Evolutionary conservation across 2,329 filamentous ascomycete genomes (phyloP).

Genomic region (Thelonectria olida): DNA sequence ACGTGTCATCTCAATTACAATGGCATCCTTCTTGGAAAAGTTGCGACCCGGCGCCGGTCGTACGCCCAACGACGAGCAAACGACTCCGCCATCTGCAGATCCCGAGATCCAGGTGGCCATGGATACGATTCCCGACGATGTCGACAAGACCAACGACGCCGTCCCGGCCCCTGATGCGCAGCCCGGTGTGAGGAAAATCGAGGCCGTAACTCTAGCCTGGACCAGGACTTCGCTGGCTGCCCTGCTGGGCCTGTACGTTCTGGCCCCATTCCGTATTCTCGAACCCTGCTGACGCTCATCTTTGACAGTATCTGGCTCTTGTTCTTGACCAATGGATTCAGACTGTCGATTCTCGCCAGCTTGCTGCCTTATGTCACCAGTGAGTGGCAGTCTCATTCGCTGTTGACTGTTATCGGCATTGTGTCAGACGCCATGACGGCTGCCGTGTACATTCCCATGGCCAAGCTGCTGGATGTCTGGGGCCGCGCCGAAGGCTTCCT

Average conservation of each 20-base stretch:
- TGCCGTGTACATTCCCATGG: conserved; percentile 68
- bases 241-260: conserved; percentile 45
- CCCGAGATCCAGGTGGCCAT: background rate
- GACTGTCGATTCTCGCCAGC: conserved; percentile 52
- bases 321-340: conserved; percentile 61
- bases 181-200: conserved; percentile 51
- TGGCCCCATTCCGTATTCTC: background rate
- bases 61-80: background rate
- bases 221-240: conserved; percentile 46
- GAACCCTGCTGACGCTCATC: conserved; percentile 11
- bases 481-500: conserved; percentile 69
- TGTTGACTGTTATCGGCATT: conserved; percentile 62
- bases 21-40: background rate
- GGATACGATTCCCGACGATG: background rate
- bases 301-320: conserved; percentile 54
- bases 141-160: background rate
- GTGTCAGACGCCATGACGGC: conserved; percentile 64
- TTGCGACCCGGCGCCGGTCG: background rate
- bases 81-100: background rate
- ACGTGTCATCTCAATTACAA: background rate
- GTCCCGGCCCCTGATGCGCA: conserved; percentile 39
- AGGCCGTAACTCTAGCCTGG: conserved; percentile 54
- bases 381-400: conserved; percentile 61
- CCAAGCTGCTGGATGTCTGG: conserved; percentile 71
- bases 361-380: conserved; percentile 59